Evolutionary conservation across 2,329 filamentous ascomycete genomes (phyloP), one percentile per base, ranked within the genome.

Genomic region (Didymella keratinophila): DNA sequence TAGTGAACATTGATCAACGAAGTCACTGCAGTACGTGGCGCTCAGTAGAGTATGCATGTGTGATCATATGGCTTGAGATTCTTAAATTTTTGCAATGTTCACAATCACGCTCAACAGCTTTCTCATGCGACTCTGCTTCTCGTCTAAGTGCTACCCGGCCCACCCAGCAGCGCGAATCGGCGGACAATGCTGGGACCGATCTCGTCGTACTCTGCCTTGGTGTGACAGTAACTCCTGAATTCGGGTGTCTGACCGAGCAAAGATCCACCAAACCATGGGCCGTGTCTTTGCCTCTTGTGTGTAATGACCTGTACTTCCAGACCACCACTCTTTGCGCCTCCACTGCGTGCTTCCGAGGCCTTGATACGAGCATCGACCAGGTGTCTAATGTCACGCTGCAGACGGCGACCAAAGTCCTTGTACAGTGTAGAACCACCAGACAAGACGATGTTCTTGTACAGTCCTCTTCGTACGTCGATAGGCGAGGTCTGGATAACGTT

Each of bases 371-470:
- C 92, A 74, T 99, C 95, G 41, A 98, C 95, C 58, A 99, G 81
- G 75, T 97, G 92, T 80, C 95, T 92, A 75, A 99, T 99, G 75
- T 99, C 96, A 75, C 95, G 89, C 81, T 99, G 96, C 82, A 99
- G 84, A 76, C 95, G 88, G 67, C 95, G 88, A 25, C 95, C 95
- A 79, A 99, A 99, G 80, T 99, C 93, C 81, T 98, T 97, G 86
- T 98, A 99, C 62, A 99, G 83, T 21, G 95, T 99, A 68, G 93
- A 97, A 71, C 95, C 95, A 76, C 95, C 95, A 3, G 94, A 98
- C 36, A 99, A 84, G 34, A 99, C 95, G 80, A 99, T 99, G 81
- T 99, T 99, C 87, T 99, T 99, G 87, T 99, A 99, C 36, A 99
- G 85, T 41, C 95, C 95, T 80, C 95, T 88, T 73, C 95, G 90